These are phyloP conservation scores for Fonsecaea monophora DNA, from an alignment of 2,329 filamentous ascomycete species.

Conservation along the genomic window DNA sequence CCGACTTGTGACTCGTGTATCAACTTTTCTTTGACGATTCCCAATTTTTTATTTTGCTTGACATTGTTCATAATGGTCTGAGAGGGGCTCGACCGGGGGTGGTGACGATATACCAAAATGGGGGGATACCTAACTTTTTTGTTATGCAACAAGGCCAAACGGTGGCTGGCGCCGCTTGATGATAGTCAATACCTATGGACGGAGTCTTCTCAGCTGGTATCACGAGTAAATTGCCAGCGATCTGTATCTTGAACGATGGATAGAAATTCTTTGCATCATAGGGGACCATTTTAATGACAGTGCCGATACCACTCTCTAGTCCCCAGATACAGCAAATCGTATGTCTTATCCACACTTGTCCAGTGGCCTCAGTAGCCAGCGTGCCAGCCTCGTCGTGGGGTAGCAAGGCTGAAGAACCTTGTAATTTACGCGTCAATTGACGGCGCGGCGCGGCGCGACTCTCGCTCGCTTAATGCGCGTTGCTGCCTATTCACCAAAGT, in stretches of 20 bases:
- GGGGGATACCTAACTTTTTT: constrained; percentile 12
- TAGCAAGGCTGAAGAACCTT: neutral
- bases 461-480: neutral
- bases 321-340: neutral
- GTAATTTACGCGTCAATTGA: constrained; percentile 1
- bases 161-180: constrained; percentile 9
- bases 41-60: constrained; percentile 8
- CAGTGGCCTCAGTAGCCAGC: neutral
- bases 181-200: constrained; percentile 7
- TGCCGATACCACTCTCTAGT: neutral
- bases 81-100: constrained; percentile 3
- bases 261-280: constrained; percentile 11
- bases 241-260: constrained; percentile 5
- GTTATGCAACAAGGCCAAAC: constrained; percentile 10
- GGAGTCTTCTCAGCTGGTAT: constrained; percentile 5
- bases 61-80: neutral
- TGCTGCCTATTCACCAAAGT: neutral
- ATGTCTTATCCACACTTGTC: neutral
- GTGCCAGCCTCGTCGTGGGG: neutral
- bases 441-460: neutral
- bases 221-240: neutral
- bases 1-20: constrained; percentile 6
- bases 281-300: constrained; percentile 2
- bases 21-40: constrained; percentile 12
- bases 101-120: constrained; percentile 17